Evolutionary conservation across 805 yeast genomes (phyloP).

Genomic region (Cyberlindnera veronae): DNA sequence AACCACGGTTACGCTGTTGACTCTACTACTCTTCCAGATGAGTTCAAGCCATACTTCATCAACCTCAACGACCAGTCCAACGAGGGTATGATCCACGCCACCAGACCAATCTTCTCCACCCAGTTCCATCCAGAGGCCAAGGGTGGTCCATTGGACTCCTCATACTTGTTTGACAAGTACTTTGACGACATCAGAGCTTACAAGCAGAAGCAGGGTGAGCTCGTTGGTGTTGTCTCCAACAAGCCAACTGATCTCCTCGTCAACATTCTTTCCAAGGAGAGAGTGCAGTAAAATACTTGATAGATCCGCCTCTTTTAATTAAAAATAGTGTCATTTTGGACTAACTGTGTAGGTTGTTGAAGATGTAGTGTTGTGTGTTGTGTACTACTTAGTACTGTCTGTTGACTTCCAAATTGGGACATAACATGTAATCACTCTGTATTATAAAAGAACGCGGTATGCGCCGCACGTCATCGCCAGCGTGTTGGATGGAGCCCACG

Average conservation of each 20-base stretch:
- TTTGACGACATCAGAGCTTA: conserved; percentile 63
- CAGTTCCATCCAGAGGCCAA: conserved; percentile 99
- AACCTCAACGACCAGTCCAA: conserved; percentile 94
- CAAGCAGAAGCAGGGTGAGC: conserved; percentile 40
- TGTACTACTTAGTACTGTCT: too few relatives aligned
- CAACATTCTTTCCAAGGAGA: conserved; percentile 61
- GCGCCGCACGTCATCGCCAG: too few relatives aligned
- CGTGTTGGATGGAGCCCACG: too few relatives aligned
- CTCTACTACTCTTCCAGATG: conserved; percentile 64
- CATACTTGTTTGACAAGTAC: conserved; percentile 87
- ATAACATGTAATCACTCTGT: too few relatives aligned
- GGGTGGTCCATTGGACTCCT: conserved; percentile 96
- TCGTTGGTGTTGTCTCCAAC: conserved; percentile 38
- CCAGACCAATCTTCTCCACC: conserved; percentile 89
- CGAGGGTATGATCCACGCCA: conserved; percentile 92
- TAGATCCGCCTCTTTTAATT: too few relatives aligned
- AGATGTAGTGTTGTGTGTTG: too few relatives aligned
- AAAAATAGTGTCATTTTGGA: too few relatives aligned
- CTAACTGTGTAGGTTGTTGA: too few relatives aligned
- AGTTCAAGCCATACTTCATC: conserved; percentile 84
- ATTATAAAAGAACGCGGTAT: too few relatives aligned
- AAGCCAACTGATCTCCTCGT: conserved; percentile 49
- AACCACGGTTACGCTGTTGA: conserved; percentile 99
- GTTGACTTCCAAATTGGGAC: too few relatives aligned
- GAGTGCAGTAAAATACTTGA: conserved; percentile 41